Evolutionary conservation across 2,329 filamentous ascomycete species (phyloP).

Genomic region (Colletotrichum magnum): DNA sequence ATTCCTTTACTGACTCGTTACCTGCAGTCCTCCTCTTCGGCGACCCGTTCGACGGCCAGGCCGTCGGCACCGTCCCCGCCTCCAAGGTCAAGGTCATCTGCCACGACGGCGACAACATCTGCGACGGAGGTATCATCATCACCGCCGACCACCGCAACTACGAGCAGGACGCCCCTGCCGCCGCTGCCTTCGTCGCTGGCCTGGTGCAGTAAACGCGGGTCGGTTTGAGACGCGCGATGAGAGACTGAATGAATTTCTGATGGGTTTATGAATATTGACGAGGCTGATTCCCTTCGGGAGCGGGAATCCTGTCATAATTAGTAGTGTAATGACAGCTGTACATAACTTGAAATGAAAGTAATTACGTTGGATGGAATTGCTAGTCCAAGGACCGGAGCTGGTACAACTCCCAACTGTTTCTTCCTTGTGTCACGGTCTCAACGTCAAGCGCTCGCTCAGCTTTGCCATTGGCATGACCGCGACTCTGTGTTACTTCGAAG

Average conservation of each 20-base stretch:
- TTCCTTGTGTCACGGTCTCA: too few species aligned
- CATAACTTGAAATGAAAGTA: background rate
- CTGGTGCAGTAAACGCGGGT: slow-evolving; percentile 21
- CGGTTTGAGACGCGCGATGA: background rate
- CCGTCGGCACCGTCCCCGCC: slow-evolving; percentile 24
- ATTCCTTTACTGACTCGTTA: background rate
- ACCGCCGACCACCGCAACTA: slow-evolving; percentile 47
- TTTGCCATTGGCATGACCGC: too few species aligned
- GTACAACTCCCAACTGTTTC: too few species aligned
- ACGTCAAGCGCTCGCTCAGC: too few species aligned
- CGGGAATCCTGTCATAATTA: background rate
- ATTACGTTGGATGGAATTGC: too few species aligned
- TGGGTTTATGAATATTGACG: background rate
- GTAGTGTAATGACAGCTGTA: background rate
- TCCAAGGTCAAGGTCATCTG: slow-evolving; percentile 46
- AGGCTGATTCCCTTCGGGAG: background rate
- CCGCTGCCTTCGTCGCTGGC: slow-evolving; percentile 47
- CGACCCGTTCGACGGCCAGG: slow-evolving; percentile 34
- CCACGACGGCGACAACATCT: slow-evolving; percentile 51
- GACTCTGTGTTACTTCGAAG: too few species aligned
- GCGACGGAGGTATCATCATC: slow-evolving; percentile 47
- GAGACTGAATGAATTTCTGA: background rate
- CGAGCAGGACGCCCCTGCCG: slow-evolving; percentile 47
- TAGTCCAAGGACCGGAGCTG: too few species aligned
- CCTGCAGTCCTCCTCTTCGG: slow-evolving; percentile 39